Evolutionary conservation across 257 asterid genomes (phyloP).

Genomic region (Lavandula angustifolia): DNA sequence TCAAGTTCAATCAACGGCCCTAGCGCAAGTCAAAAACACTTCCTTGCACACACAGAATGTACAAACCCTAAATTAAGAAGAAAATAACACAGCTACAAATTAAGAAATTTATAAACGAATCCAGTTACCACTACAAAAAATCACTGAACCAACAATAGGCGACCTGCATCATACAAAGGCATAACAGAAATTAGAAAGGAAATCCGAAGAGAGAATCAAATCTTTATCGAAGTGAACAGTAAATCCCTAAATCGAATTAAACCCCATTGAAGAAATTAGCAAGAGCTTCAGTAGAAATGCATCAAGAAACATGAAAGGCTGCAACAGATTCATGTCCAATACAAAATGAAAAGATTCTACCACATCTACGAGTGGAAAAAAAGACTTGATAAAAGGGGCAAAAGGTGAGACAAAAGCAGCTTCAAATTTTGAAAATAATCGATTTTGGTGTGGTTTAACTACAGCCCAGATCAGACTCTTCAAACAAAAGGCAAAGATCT

Average conservation of each 20-base stretch:
- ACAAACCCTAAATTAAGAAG: conserved; percentile 11
- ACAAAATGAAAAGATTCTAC: conserved; percentile 7
- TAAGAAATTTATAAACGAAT: conserved; percentile 8
- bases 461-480: conserved; percentile 25
- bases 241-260: conserved; percentile 34
- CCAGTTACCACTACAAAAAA: conserved; percentile 16
- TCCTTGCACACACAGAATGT: conserved; percentile 10
- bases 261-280: conserved; percentile 15
- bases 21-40: conserved; percentile 17
- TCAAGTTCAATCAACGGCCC: not conserved
- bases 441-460: not conserved
- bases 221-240: conserved; percentile 23
- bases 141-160: conserved; percentile 21
- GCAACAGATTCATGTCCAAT: conserved; percentile 6
- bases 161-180: conserved; percentile 31
- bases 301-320: conserved; percentile 1
- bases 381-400: not conserved
- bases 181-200: conserved; percentile 23
- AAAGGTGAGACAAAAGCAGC: not conserved
- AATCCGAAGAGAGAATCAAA: conserved; percentile 11
- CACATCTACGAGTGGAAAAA: conserved; percentile 6
- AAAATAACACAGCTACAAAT: conserved; percentile 7
- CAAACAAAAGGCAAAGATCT: not conserved
- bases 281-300: conserved; percentile 1
- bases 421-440: conserved; percentile 5